Percentiles rank a stretch among this genome's conserved stretches.
Evolutionary conservation across 2,329 filamentous ascomycete genomes (phyloP).

Genomic region (Dactylellina drechsleri): DNA sequence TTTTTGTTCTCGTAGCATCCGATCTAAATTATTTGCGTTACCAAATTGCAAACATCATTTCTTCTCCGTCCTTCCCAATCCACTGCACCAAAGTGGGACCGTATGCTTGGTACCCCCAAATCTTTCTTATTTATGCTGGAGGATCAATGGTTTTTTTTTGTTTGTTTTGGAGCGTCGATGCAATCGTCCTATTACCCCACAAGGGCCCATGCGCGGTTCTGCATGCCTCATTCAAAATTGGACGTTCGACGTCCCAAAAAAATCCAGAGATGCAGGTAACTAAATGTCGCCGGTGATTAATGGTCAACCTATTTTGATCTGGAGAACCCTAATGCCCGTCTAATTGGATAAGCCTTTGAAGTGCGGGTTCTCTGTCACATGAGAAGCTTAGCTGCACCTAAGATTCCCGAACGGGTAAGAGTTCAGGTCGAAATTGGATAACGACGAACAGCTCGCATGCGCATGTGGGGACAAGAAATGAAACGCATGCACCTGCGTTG

Average conservation of each 20-base stretch:
- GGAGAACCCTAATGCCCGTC: slow-evolving; percentile 2
- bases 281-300: background rate
- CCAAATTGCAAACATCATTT: slow-evolving; percentile 33
- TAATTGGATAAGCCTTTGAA: slow-evolving; percentile 22
- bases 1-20: slow-evolving; percentile 27
- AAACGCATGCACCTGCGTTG: slow-evolving; percentile 18
- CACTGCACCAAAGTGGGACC: background rate
- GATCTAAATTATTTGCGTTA: slow-evolving; percentile 44
- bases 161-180: background rate
- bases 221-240: background rate
- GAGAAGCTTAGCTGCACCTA: slow-evolving; percentile 14
- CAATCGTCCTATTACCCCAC: slow-evolving; percentile 8
- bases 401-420: slow-evolving; percentile 17
- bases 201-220: background rate
- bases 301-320: background rate
- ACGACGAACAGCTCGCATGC: slow-evolving; percentile 13
- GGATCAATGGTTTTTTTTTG: background rate
- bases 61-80: slow-evolving; percentile 1
- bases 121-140: background rate
- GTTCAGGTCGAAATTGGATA: slow-evolving; percentile 9
- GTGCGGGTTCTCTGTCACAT: slow-evolving; percentile 4
- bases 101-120: slow-evolving; percentile 4
- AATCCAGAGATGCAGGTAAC: background rate
- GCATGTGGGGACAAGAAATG: background rate
- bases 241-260: too few relatives aligned